Conservation (phyloP, 805 yeast species). For the Isabelozyma pseudorhagii region DNA sequence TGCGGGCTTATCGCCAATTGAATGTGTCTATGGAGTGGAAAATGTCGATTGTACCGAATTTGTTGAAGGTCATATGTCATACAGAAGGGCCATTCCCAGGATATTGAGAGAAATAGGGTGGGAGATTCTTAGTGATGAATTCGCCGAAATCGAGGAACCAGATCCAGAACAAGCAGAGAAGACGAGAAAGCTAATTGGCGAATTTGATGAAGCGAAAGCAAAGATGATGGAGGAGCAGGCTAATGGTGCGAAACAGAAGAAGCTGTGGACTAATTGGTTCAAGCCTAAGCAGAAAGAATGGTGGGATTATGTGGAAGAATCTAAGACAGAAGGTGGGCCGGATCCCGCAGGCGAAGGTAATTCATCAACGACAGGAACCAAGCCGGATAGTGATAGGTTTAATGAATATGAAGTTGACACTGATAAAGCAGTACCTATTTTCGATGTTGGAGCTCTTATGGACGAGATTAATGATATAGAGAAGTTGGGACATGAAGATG, state of each 20-base stretch:
- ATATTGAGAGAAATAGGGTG: conserved; percentile 67
- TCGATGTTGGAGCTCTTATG: conserved; percentile 44
- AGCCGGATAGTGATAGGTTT: conserved; percentile 5
- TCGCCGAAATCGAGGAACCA: conserved; percentile 93
- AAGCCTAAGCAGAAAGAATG: conserved; percentile 49
- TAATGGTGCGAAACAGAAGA: conserved; percentile 22
- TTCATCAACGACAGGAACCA: conserved; percentile 1
- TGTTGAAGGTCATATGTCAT: conserved; percentile 97
- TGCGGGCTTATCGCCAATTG: conserved; percentile 82
- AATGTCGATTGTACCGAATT: conserved; percentile 82
- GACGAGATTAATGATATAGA: conserved; percentile 46
- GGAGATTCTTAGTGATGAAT: conserved; percentile 85
- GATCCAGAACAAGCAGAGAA: conserved; percentile 84
- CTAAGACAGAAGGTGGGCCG: conserved; percentile 14
- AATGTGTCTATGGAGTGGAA: conserved; percentile 60
- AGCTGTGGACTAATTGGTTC: conserved; percentile 49
- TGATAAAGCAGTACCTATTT: conserved; percentile 22
- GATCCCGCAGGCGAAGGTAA: conserved; percentile 8
- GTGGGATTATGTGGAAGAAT: conserved; percentile 54
- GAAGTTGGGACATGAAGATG: conserved; percentile 22
- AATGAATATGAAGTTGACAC: conserved; percentile 5
- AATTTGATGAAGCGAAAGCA: conserved; percentile 81
- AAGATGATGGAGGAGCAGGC: conserved; percentile 47
- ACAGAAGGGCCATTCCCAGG: conserved; percentile 89
- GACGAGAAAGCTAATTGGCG: conserved; percentile 76